phyloP scores from a whole-genome alignment of 495 filamentous ascomycete species.

The Aspergillus panamensis region DNA sequence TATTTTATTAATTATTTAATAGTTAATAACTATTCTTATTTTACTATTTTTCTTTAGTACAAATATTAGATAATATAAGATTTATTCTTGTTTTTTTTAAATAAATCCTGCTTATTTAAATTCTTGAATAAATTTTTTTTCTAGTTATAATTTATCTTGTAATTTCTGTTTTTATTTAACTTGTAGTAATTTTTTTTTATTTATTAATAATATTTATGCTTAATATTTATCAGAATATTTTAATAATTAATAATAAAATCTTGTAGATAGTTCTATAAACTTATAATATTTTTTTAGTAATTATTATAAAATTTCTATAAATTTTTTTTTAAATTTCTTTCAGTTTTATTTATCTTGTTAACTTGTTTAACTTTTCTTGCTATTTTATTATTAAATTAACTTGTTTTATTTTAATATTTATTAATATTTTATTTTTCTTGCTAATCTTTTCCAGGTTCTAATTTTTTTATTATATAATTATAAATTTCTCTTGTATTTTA shows the following conservation, averaged over 20 bases:
- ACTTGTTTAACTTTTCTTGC: no score
- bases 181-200: neutral
- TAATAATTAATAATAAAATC: neutral
- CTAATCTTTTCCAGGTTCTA: neutral
- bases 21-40: conserved; percentile 13
- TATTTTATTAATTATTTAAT: conserved; percentile 6
- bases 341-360: no score
- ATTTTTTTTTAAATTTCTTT: no score
- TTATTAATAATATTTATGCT: neutral
- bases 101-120: no score
- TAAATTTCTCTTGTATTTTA: no score
- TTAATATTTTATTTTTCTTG: no score
- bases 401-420: no score
- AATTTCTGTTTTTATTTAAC: neutral
- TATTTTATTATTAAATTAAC: no score
- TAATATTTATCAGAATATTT: no score
- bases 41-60: conserved; percentile 2
- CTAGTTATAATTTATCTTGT: neutral
- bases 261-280: neutral
- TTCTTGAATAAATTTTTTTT: neutral
- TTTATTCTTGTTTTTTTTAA: no score
- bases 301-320: neutral
- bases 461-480: no score
- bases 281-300: neutral
- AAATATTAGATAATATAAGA: conserved; percentile 1